Evolutionary conservation across 148 eudicot species (phyloP).

Genomic region (Oxyria digyna): DNA sequence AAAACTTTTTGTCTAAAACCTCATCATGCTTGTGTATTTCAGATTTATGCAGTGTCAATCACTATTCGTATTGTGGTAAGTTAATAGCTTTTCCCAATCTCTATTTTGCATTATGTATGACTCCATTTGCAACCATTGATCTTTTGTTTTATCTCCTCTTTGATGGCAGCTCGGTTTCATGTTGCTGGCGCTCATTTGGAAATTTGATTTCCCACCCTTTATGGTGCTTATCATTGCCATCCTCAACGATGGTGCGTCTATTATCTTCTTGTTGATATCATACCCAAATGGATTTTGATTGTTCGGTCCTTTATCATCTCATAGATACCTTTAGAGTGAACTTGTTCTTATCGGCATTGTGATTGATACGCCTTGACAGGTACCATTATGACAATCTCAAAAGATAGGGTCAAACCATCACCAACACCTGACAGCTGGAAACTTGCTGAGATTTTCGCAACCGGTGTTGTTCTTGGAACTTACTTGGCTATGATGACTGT

Average conservation of each 20-base stretch:
- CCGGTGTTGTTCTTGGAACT: slow-evolving; percentile 82
- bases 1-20: background rate
- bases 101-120: background rate
- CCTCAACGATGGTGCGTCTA: slow-evolving; percentile 73
- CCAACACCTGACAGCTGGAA: slow-evolving; percentile 99
- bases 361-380: slow-evolving; percentile 44
- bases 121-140: background rate
- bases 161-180: slow-evolving; percentile 84
- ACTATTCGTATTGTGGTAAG: slow-evolving; percentile 99
- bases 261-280: background rate
- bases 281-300: no score
- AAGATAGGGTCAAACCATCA: slow-evolving; percentile 97
- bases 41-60: slow-evolving; percentile 97
- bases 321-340: background rate
- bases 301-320: background rate
- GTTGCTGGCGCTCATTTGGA: slow-evolving; percentile 90
- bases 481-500: slow-evolving; percentile 98
- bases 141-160: background rate
- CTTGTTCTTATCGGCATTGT: slow-evolving; percentile 2
- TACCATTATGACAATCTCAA: slow-evolving; percentile 97
- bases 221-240: slow-evolving; percentile 99
- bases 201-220: slow-evolving; percentile 93
- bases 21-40: slow-evolving; percentile 10
- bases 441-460: slow-evolving; percentile 85
- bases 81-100: slow-evolving; percentile 3